These are phyloP conservation scores for Stephania yunnanensis DNA, from an alignment of 164 flowering plant genomes.

Conservation along the genomic window DNA sequence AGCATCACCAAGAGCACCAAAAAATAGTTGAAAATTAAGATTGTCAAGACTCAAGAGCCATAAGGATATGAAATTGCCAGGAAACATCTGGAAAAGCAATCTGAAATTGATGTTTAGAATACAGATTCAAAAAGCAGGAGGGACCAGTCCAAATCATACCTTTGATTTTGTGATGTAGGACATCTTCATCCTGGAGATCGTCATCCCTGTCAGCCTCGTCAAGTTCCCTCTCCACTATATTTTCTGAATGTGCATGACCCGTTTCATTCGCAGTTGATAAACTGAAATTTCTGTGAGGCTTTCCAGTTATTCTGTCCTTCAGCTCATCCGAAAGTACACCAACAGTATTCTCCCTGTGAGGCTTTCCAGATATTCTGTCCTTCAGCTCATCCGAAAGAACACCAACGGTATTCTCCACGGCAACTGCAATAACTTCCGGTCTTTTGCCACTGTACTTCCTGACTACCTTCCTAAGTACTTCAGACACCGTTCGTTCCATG, in stretches of 20 bases:
- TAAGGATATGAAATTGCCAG: not conserved
- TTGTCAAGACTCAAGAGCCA: not conserved
- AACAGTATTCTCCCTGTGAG: constrained; percentile 57
- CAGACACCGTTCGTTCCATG: constrained; percentile 89
- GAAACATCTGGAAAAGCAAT: not conserved
- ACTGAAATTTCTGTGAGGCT: constrained; percentile 38
- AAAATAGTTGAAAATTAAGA: not conserved
- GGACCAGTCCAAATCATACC: constrained; percentile 25
- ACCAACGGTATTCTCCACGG: constrained; percentile 68
- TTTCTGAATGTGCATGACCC: constrained; percentile 31
- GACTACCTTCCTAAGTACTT: constrained; percentile 81
- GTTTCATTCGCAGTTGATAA: constrained; percentile 33
- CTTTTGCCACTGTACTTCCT: constrained; percentile 92
- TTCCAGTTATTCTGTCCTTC: constrained; percentile 59
- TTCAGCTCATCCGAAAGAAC: constrained; percentile 70
- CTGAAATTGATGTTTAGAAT: not conserved
- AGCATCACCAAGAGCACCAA: not conserved
- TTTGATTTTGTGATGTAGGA: constrained; percentile 25
- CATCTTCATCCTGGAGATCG: constrained; percentile 11
- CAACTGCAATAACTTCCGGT: constrained; percentile 88
- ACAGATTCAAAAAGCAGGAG: not conserved
- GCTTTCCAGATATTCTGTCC: constrained; percentile 60
- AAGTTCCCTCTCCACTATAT: constrained; percentile 22
- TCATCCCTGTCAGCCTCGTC: constrained; percentile 26
- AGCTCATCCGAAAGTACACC: constrained; percentile 73